These are phyloP conservation scores for Boletus pseudo-olivaceus DNA, from an alignment of 768 basidiomycete species.

Conservation along the genomic window DNA sequence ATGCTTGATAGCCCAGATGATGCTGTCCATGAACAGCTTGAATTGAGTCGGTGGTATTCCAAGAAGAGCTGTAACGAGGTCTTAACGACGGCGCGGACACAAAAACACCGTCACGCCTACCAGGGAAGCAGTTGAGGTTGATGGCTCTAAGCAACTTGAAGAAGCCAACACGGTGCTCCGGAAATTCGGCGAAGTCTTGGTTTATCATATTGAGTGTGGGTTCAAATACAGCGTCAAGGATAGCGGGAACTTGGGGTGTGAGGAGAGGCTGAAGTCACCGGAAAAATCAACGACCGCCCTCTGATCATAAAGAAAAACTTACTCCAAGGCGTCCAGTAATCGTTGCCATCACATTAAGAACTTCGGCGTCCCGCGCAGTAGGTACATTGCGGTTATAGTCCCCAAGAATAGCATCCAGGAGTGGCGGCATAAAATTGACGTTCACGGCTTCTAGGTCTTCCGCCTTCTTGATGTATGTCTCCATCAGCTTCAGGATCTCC, in stretches of 20 bases:
- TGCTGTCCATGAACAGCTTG: slow-evolving; percentile 97
- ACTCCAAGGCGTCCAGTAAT: slow-evolving; percentile 88
- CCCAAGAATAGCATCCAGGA: slow-evolving; percentile 95
- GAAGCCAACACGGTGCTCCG: slow-evolving; percentile 96
- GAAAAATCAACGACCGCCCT: slow-evolving; percentile 4
- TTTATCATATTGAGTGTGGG: slow-evolving; percentile 98
- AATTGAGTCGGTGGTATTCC: slow-evolving; percentile 88
- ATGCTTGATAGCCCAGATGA: slow-evolving; percentile 99
- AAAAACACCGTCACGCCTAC: slow-evolving; percentile 41
- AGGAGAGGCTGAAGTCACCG: slow-evolving; percentile 58
- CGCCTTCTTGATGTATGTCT: slow-evolving; percentile 95
- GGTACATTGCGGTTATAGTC: slow-evolving; percentile 96
- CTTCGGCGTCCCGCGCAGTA: slow-evolving; percentile 91
- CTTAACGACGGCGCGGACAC: not conserved
- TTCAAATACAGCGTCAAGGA: slow-evolving; percentile 96
- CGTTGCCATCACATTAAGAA: slow-evolving; percentile 94
- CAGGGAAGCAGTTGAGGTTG: slow-evolving; percentile 93
- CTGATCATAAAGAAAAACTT: slow-evolving; percentile 31
- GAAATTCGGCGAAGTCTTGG: slow-evolving; percentile 98
- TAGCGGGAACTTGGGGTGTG: slow-evolving; percentile 90
- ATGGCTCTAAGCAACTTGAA: slow-evolving; percentile 93
- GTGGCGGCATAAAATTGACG: slow-evolving; percentile 85
- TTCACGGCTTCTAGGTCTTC: slow-evolving; percentile 96
- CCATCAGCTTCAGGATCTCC: slow-evolving; percentile 95
- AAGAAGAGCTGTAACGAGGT: slow-evolving; percentile 53